phyloP scores from a whole-genome alignment of 1,284 basidiomycete species.

The Meira miltonrushii region DNA sequence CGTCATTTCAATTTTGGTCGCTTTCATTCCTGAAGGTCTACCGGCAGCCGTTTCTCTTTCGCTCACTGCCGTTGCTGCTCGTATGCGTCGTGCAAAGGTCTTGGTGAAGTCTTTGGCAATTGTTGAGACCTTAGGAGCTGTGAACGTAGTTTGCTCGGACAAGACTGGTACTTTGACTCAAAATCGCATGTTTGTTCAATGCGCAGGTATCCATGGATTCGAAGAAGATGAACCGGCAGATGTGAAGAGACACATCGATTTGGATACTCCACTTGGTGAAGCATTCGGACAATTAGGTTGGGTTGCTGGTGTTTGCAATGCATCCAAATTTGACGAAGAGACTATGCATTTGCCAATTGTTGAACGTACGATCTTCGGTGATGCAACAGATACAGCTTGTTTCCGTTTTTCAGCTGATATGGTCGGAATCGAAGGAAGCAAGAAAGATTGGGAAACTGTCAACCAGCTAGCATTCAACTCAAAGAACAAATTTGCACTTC shows the following conservation, averaged over 20 bases:
- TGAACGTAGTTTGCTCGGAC: conserved; percentile 67
- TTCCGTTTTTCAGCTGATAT: conserved; percentile 62
- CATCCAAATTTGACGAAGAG: conserved; percentile 59
- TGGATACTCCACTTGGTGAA: conserved; percentile 18
- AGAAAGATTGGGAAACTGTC: conserved; percentile 52
- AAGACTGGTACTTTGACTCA: conserved; percentile 70
- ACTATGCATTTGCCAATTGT: conserved; percentile 53
- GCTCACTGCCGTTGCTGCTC: conserved; percentile 66
- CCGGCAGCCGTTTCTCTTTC: conserved; percentile 67
- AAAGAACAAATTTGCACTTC: conserved; percentile 66
- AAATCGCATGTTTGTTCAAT: conserved; percentile 55
- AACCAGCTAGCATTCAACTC: conserved; percentile 61
- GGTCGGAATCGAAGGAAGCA: conserved; percentile 44
- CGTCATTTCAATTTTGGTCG: conserved; percentile 64
- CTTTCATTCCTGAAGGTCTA: conserved; percentile 64
- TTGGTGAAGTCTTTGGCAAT: conserved; percentile 62
- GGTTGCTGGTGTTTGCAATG: conserved; percentile 62
- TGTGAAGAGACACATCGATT: conserved; percentile 22
- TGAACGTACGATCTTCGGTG: conserved; percentile 60
- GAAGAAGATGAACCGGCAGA: conserved; percentile 19
- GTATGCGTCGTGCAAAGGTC: conserved; percentile 68
- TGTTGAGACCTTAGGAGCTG: conserved; percentile 64
- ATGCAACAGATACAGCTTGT: conserved; percentile 64
- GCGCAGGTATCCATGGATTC: conserved; percentile 55
- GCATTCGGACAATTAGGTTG: conserved; percentile 45